Percentiles rank a stretch among this genome's conserved stretches.
Conservation (phyloP, 306 rosid genomes). For the Phaseolus lunatus region DNA sequence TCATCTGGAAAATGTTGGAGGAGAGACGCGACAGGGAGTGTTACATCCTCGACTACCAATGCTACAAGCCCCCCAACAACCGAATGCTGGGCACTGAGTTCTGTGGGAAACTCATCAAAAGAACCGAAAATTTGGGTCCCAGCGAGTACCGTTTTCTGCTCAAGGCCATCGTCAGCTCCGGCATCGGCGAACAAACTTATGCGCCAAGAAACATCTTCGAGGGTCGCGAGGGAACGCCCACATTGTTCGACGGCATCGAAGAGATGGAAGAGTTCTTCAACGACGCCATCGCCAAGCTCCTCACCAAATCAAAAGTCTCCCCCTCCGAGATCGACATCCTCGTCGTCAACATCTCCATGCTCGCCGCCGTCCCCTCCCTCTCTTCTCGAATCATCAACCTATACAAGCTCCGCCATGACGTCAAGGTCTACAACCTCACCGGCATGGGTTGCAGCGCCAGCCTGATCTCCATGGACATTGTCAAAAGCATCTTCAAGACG, state of each 20-base stretch:
- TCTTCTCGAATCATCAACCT: conserved; percentile 68
- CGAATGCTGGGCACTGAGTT: conserved; percentile 66
- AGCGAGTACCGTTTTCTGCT: conserved; percentile 77
- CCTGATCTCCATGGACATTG: conserved; percentile 70
- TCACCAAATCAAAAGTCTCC: conserved; percentile 51
- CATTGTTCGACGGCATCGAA: conserved; percentile 53
- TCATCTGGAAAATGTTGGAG: conserved; percentile 61
- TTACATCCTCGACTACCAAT: conserved; percentile 76
- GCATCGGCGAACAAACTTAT: conserved; percentile 90
- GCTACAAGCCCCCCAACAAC: conserved; percentile 68
- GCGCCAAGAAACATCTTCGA: conserved; percentile 74
- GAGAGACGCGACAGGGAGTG: conserved; percentile 61
- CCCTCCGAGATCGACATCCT: conserved; percentile 77
- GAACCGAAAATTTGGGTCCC: conserved; percentile 64
- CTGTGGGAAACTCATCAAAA: conserved; percentile 58
- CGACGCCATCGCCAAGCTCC: conserved; percentile 63
- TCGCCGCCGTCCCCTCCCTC: conserved; percentile 67
- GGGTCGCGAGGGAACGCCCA: conserved; percentile 69
- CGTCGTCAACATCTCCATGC: conserved; percentile 85
- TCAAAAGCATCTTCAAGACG: conserved; percentile 61
- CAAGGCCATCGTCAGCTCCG: conserved; percentile 87
- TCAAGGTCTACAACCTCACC: conserved; percentile 81
- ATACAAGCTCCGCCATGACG: conserved; percentile 71
- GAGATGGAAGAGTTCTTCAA: conserved; percentile 89
- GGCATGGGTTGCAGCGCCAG: conserved; percentile 99